Percentiles rank a stretch among this genome's conserved stretches.
Evolutionary conservation across 78 protist species (phyloP).

Genomic region (Dictyostelium intermedium): DNA sequence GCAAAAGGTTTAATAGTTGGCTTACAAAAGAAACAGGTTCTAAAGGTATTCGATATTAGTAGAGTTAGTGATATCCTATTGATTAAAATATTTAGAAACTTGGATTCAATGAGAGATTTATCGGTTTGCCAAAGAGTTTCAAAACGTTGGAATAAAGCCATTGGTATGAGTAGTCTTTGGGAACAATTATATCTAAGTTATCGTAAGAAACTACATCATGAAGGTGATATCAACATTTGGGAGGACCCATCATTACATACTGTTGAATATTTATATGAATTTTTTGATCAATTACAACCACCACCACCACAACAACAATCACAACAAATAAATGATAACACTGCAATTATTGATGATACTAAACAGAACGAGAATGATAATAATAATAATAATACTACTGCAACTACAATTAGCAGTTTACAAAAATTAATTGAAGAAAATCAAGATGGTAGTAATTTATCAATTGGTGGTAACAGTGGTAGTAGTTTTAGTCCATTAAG

Average conservation of each 20-base stretch:
- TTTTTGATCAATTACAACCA: background rate
- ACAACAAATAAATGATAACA: background rate
- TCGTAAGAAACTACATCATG: background rate
- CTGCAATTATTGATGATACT: background rate
- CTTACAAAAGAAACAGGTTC: conserved; percentile 10
- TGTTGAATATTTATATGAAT: background rate
- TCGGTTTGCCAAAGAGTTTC: conserved; percentile 5
- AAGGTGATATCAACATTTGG: conserved; percentile 60
- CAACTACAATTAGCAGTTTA: background rate
- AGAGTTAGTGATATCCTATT: background rate
- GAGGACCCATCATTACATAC: conserved; percentile 32
- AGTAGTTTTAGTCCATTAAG: background rate
- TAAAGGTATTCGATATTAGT: background rate
- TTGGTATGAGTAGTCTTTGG: conserved; percentile 25
- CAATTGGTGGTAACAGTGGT: background rate
- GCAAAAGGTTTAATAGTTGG: conserved; percentile 28
- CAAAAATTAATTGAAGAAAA: background rate
- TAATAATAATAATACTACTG: background rate
- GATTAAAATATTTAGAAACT: conserved; percentile 18
- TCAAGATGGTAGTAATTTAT: background rate
- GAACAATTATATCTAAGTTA: conserved; percentile 17
- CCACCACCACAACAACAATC: background rate
- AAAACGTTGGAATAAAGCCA: conserved; percentile 27
- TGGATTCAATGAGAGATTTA: background rate
- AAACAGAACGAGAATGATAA: background rate